phyloP scores from a whole-genome alignment of 805 yeast genomes.

The Starmerella sirachaensis region DNA sequence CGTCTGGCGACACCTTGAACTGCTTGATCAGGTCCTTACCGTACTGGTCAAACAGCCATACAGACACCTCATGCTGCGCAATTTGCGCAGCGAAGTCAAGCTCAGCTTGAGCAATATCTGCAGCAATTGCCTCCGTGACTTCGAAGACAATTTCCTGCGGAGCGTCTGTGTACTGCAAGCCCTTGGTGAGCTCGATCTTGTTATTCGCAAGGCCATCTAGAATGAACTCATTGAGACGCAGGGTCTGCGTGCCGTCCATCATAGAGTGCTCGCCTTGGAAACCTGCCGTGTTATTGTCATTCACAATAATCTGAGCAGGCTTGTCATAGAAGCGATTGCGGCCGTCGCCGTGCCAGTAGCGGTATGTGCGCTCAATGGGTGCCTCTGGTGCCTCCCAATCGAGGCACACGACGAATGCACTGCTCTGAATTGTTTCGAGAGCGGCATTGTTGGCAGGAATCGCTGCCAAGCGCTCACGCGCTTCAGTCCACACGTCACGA shows the following conservation, averaged over 20 bases:
- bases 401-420: constrained; percentile 70
- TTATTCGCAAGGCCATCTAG: constrained; percentile 43
- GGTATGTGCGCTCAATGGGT: constrained; percentile 69
- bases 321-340: constrained; percentile 83
- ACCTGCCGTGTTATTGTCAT: constrained; percentile 78
- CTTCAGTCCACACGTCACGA: constrained; percentile 66
- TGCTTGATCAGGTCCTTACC: constrained; percentile 80
- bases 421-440: constrained; percentile 55
- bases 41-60: constrained; percentile 68
- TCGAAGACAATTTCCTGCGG: constrained; percentile 40
- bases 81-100: constrained; percentile 45
- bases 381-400: constrained; percentile 65
- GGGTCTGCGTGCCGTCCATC: constrained; percentile 97
- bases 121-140: constrained; percentile 40
- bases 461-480: constrained; percentile 40
- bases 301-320: constrained; percentile 72
- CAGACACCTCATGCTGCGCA: constrained; percentile 57
- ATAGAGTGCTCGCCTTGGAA: constrained; percentile 93
- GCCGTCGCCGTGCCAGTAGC: constrained; percentile 94
- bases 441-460: constrained; percentile 52
- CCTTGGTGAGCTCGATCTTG: constrained; percentile 30
- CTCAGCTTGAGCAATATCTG: constrained; percentile 45
- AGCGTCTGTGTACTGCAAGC: constrained; percentile 19
- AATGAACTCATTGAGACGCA: constrained; percentile 70
- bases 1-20: constrained; percentile 84